These are phyloP conservation scores for Bimuria novae-zelandiae DNA, from an alignment of 2,329 filamentous ascomycete species.

Conservation along the genomic window DNA sequence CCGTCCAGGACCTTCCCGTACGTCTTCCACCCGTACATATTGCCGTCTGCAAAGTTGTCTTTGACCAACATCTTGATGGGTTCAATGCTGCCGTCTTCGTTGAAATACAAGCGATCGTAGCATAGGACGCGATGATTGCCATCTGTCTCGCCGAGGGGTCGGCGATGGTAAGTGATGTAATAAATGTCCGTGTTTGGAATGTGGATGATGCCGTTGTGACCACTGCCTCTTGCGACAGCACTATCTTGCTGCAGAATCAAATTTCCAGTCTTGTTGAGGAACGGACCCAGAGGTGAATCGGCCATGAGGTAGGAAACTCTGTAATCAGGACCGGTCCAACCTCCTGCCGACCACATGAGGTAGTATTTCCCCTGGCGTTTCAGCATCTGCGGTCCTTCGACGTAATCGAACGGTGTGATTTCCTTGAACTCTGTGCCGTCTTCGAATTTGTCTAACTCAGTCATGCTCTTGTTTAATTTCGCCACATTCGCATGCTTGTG, in stretches of 20 bases:
- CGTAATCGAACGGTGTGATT: slow-evolving; percentile 9
- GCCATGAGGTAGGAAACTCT: slow-evolving; percentile 8
- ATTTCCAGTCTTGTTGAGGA: neutral
- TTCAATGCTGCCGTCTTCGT: slow-evolving; percentile 6
- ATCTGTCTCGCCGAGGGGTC: slow-evolving; percentile 4
- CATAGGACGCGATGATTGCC: slow-evolving; percentile 7
- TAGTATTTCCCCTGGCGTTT: slow-evolving; percentile 11
- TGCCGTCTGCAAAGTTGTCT: slow-evolving; percentile 9
- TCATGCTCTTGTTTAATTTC: slow-evolving; percentile 10
- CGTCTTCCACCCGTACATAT: slow-evolving; percentile 9
- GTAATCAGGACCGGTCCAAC: slow-evolving; percentile 11
- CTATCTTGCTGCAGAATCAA: slow-evolving; percentile 9
- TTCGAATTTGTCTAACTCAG: neutral
- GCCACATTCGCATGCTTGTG: slow-evolving; percentile 9
- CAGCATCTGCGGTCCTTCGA: slow-evolving; percentile 10
- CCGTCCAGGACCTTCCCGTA: neutral
- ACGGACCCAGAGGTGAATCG: slow-evolving; percentile 10
- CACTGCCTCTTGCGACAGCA: slow-evolving; percentile 8
- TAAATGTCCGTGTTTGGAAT: slow-evolving; percentile 10
- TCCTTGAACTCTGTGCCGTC: slow-evolving; percentile 11
- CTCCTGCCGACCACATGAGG: slow-evolving; percentile 13
- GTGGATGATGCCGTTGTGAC: slow-evolving; percentile 10
- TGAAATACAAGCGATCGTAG: slow-evolving; percentile 13
- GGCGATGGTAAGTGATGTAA: slow-evolving; percentile 10
- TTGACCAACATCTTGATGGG: slow-evolving; percentile 10